Base-by-base conservation (phyloP, 2,329 filamentous ascomycete genomes). In the Penicillium verrucosum region DNA sequence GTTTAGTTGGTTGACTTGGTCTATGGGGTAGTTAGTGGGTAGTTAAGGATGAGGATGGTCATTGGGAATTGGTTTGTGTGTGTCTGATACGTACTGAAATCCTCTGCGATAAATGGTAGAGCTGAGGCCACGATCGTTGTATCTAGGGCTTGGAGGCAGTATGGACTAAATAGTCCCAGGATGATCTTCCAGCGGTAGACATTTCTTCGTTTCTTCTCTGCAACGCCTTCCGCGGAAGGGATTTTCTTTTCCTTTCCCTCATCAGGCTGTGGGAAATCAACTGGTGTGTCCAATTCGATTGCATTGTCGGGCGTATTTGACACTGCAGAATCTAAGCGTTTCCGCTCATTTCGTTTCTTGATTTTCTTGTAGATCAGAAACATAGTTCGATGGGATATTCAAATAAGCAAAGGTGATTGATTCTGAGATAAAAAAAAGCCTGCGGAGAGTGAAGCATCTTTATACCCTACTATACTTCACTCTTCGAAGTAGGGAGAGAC, bases 81-180 rank as follows among this genome's bases (percentile, higher is more conserved):
- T 29, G 18, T 18, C 18, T 18, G 12, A 3, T 2, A 50, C 47
- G 5, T 50, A 50, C 47, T 23, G 9, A 89, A 89, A 65, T 89
- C 83, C 0, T 80, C 77, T 3, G 86, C 86, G 46, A 89, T 89
- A 60, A 80, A 84, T 0, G 83, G 82, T 18, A 85, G 71, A 0
- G 83, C 83, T 11, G 82, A 82, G 2, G 84, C 83, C 11, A 86
- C 77, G 40, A 89, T 86, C 0, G 86, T 89, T 1, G 83, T 75
- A 67, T 89, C 86, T 1, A 89, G 76, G 3, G 83, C 81, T 56
- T 86, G 82, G 0, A 88, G 76, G 9, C 83, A 80, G 65, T 83
- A 88, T 0, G 86, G 86, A 2, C 84, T 72, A 6, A 84, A 69
- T 0, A 89, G 75, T 3, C 85, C 84, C 1, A 80, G 57, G 38